Evolutionary conservation across 257 asterid genomes (phyloP), one percentile per base, ranked within the genome.

Genomic region (Echites panduratus): DNA sequence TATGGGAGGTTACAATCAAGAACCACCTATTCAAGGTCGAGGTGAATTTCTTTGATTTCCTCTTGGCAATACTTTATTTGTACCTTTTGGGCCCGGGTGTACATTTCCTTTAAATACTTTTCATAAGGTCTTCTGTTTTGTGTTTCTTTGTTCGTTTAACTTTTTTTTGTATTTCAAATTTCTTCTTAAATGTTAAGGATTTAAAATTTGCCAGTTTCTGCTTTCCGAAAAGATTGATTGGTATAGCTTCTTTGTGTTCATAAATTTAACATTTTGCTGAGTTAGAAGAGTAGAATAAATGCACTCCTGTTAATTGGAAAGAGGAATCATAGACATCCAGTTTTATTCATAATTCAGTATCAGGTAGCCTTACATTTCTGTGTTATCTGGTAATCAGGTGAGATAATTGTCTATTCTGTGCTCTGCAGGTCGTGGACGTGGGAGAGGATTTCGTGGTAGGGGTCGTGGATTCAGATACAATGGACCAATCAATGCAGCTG

Each of bases 391-490:
- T 62, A 32, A 14, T 62, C 7, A 35, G 27, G 17, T 63, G 68
- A 32, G 47, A 19, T 38, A 40, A 63, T 40, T 58, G 13, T 63
- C 16, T 63, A 4, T 41, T 20, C 2, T 64, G 47, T 44, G 73
- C 56, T 17, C 41, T 56, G 82, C 84, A 91, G 97, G 98, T 0
- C 98, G 96, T 57, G 97, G 94, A 32, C 93, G 95, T 77, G 92
- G 93, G 4, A 81, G 96, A 84, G 96, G 89, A 59, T 50, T 69
- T 19, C 96, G 95, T 77, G 96, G 94, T 13, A 77, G 92, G 80
- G 98, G 84, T 38, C 93, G 92, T 82, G 98, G 97, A 27, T 81
- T 81, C 81, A 82, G 95, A 78, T 70, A 88, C 11, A 87, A 89
- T 22, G 96, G 86, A 24, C 85, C 87, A 10, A 62, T 59, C 54